These are phyloP conservation scores for Mycena galopus DNA, from an alignment of 768 basidiomycete species.

Conservation along the genomic window DNA sequence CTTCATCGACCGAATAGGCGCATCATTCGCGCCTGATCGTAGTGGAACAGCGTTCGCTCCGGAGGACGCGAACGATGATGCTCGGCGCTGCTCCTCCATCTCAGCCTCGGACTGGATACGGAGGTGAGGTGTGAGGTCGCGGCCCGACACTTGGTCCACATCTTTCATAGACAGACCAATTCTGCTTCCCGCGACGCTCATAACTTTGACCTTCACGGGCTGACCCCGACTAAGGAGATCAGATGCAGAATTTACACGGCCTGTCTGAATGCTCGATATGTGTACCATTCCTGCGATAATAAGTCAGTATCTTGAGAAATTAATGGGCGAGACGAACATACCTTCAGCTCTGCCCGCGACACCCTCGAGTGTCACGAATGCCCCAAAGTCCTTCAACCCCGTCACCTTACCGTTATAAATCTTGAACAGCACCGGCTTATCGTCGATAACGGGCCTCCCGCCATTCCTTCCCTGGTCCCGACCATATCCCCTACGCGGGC, in stretches of 20 bases:
- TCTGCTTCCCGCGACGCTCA: constrained; percentile 88
- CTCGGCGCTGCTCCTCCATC: constrained; percentile 82
- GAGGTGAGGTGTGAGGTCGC: constrained; percentile 94
- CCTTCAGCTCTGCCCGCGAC: constrained; percentile 90
- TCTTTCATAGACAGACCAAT: constrained; percentile 97
- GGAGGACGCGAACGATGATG: constrained; percentile 73
- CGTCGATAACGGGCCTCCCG: constrained; percentile 64
- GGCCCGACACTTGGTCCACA: constrained; percentile 91
- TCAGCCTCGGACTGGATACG: constrained; percentile 96
- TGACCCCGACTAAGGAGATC: constrained; percentile 91
- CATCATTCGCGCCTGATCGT: constrained; percentile 61
- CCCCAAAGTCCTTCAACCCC: constrained; percentile 94
- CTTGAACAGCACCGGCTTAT: constrained; percentile 91
- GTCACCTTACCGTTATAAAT: constrained; percentile 92
- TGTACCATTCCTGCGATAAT: constrained; percentile 91
- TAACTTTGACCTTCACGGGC: constrained; percentile 94
- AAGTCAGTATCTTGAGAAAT: constrained; percentile 20
- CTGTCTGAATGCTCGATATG: constrained; percentile 90
- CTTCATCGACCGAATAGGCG: constrained; percentile 82
- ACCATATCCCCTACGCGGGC: constrained; percentile 73
- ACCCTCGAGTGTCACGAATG: constrained; percentile 92
- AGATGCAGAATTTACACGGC: constrained; percentile 87
- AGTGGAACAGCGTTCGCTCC: constrained; percentile 93
- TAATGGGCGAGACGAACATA: constrained; percentile 50
- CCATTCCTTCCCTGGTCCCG: constrained; percentile 55